These are phyloP conservation scores for Pseudogymnoascus sp. DNA, from an alignment of 2,329 filamentous ascomycete genomes.

Conservation along the genomic window DNA sequence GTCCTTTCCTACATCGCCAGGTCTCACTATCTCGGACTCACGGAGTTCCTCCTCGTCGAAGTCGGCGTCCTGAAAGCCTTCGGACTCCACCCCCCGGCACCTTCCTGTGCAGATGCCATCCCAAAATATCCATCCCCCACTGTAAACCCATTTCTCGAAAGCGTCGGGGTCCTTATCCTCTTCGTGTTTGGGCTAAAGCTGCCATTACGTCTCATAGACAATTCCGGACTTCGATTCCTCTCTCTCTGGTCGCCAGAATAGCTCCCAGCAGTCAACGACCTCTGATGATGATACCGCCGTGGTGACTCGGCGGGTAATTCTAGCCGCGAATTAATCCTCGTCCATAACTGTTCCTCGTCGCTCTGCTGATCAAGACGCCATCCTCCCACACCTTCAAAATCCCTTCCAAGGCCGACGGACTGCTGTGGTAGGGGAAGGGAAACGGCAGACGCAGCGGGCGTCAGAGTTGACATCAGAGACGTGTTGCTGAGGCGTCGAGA, in stretches of 20 bases:
- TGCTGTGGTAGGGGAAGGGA: conserved; percentile 24
- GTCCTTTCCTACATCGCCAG: not conserved
- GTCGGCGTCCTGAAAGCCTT: not conserved
- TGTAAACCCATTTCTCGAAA: conserved; percentile 18
- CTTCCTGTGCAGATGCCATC: not conserved
- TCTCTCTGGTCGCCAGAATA: conserved; percentile 17
- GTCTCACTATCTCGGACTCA: conserved; percentile 2
- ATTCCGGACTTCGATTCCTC: not conserved
- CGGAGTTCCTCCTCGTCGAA: conserved; percentile 8
- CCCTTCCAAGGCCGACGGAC: conserved; percentile 44
- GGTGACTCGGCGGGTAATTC: conserved; percentile 40
- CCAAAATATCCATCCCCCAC: conserved; percentile 19
- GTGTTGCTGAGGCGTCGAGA: not conserved
- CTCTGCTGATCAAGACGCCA: conserved; percentile 41
- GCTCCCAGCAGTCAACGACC: conserved; percentile 29
- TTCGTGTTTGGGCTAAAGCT: conserved; percentile 38
- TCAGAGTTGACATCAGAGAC: conserved; percentile 18
- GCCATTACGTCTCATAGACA: conserved; percentile 13
- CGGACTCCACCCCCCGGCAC: not conserved
- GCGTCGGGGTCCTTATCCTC: conserved; percentile 40
- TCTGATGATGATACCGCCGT: conserved; percentile 32
- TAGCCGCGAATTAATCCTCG: conserved; percentile 44
- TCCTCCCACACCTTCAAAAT: conserved; percentile 54
- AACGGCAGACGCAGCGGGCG: conserved; percentile 19
- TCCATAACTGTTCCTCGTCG: conserved; percentile 37